Evolutionary conservation across 2,329 filamentous ascomycete species (phyloP).

Genomic region (Colletotrichum euphorbiae): DNA sequence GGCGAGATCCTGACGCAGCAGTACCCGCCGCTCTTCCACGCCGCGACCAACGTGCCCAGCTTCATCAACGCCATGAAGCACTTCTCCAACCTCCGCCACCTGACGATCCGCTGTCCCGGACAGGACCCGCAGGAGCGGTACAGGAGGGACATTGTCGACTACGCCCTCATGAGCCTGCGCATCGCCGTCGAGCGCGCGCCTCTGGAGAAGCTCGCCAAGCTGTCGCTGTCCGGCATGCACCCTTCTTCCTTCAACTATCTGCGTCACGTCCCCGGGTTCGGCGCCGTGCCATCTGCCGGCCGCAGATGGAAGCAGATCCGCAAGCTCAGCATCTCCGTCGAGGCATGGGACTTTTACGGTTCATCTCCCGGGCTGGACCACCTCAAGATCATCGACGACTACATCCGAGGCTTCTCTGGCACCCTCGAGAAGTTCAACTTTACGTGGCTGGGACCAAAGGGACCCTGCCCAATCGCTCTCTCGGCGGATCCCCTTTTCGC

Average conservation of each 20-base stretch:
- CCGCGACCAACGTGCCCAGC: constrained; percentile 86
- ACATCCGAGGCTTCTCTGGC: constrained; percentile 76
- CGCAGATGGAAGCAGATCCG: constrained; percentile 83
- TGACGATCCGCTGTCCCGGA: constrained; percentile 81
- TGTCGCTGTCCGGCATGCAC: constrained; percentile 81
- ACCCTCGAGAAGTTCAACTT: constrained; percentile 79
- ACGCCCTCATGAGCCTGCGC: constrained; percentile 86
- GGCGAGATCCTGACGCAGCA: constrained; percentile 86
- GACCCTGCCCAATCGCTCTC: constrained; percentile 79
- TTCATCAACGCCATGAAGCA: constrained; percentile 81
- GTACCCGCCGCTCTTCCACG: constrained; percentile 90
- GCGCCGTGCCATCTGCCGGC: constrained; percentile 76
- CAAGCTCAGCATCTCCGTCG: constrained; percentile 78
- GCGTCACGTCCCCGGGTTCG: constrained; percentile 79
- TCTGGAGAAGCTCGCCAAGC: constrained; percentile 72
- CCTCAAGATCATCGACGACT: constrained; percentile 84
- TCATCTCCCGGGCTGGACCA: constrained; percentile 74
- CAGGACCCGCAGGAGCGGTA: constrained; percentile 77
- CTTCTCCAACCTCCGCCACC: constrained; percentile 76
- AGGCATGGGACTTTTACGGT: constrained; percentile 74
- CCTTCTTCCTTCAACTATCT: constrained; percentile 82
- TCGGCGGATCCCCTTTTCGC: constrained; percentile 77
- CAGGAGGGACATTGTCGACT: constrained; percentile 84
- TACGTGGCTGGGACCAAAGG: constrained; percentile 78
- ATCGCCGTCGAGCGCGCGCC: constrained; percentile 83